Conservation (phyloP, 352 stramenopile genomes). For the Phytophthora palmivora region DNA sequence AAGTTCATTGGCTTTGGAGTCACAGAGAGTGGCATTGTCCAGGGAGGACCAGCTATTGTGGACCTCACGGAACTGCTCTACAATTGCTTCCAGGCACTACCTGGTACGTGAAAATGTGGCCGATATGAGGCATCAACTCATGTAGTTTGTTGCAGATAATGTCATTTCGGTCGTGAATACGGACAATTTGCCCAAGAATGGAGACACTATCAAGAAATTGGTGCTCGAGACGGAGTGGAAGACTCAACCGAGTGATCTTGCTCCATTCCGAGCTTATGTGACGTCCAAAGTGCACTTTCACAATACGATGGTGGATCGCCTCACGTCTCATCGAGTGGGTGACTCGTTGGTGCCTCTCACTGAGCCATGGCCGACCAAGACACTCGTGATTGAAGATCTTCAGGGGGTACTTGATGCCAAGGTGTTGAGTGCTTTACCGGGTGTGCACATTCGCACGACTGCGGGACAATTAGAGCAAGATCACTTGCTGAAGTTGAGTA, state of each 20-base stretch:
- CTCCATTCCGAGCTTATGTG: slow-evolving; percentile 52
- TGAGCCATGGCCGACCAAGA: slow-evolving; percentile 70
- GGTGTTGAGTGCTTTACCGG: slow-evolving; percentile 41
- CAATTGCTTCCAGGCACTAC: slow-evolving; percentile 35
- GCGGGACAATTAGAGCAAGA: slow-evolving; percentile 70
- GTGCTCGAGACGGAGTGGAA: slow-evolving; percentile 37
- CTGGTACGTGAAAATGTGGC: slow-evolving; percentile 21
- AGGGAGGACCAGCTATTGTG: too few species aligned
- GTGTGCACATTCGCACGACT: slow-evolving; percentile 55
- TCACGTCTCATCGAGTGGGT: slow-evolving; percentile 57
- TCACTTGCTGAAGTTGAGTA: slow-evolving; percentile 90
- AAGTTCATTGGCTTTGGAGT: slow-evolving; percentile 68
- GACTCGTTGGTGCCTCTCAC: slow-evolving; percentile 62
- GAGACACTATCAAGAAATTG: slow-evolving; percentile 59
- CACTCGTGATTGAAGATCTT: slow-evolving; percentile 76
- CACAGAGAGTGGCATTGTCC: slow-evolving; percentile 45
- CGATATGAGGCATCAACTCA: too few species aligned
- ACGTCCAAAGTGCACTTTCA: slow-evolving; percentile 68
- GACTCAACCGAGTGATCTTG: slow-evolving; percentile 15
- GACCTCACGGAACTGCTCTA: too few species aligned
- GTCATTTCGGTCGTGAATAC: slow-evolving; percentile 80
- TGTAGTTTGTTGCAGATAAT: slow-evolving; percentile 35
- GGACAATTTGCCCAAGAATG: slow-evolving; percentile 82
- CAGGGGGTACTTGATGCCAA: slow-evolving; percentile 39
- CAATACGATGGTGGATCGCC: slow-evolving; percentile 88